A percentile compares a stretch with the other conserved stretches of the same genome.
phyloP scores from a whole-genome alignment of 805 yeast species.

The Saturnispora halmiae region DNA sequence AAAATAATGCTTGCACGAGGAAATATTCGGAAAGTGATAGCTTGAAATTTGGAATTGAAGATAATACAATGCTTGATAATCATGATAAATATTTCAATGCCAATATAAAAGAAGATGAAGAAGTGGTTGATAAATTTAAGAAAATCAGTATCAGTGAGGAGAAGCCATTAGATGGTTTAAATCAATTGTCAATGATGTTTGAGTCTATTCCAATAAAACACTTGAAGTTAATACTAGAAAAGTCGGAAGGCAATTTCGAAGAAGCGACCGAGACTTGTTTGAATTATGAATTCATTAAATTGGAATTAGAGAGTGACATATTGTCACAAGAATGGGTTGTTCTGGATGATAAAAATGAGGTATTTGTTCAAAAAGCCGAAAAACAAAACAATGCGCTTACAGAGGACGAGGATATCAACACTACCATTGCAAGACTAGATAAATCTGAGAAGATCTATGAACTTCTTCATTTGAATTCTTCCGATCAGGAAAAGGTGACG shows the following conservation, averaged over 20 bases:
- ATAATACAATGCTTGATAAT: no score
- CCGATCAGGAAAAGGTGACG: constrained; percentile 11
- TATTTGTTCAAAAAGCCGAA: constrained; percentile 1
- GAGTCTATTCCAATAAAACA: constrained; percentile 31
- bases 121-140: not conserved
- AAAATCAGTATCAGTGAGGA: no score
- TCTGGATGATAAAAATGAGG: constrained; percentile 11
- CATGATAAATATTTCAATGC: no score
- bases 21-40: no score
- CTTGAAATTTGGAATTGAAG: no score
- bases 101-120: no score
- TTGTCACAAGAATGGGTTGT: constrained; percentile 8
- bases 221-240: constrained; percentile 27
- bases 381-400: constrained; percentile 15
- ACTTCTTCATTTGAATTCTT: constrained; percentile 7
- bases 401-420: not conserved
- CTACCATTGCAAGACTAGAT: constrained; percentile 6
- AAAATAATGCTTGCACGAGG: no score
- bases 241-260: constrained; percentile 27
- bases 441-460: constrained; percentile 15
- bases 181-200: constrained; percentile 32
- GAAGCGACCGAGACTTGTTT: constrained; percentile 26
- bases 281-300: constrained; percentile 17
- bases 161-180: not conserved
- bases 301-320: constrained; percentile 9